Base-by-base conservation (phyloP, 2,329 filamentous ascomycete genomes). In the Aspergillus pseudoglaucus region DNA sequence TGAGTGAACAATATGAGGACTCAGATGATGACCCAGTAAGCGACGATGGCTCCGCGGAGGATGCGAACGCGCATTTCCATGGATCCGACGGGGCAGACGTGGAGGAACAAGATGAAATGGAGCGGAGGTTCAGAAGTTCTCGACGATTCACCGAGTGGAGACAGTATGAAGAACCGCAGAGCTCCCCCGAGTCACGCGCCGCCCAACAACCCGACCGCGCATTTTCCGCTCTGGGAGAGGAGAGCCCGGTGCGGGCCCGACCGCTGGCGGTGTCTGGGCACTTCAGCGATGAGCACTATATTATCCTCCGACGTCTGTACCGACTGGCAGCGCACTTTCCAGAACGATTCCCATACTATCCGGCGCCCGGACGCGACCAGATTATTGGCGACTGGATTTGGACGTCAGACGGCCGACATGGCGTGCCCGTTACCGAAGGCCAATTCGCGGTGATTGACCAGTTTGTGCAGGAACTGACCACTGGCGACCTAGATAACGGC, bases 321-420 rank as follows among this genome's bases (percentile, higher is more conserved):
- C 65, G 59, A 45, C 48, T 65, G 50, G 67, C 69, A 33, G 68
- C 70, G 57, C 58, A 51, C 40, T 59, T 55, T 18, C 69, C 69
- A 3, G 64, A 69, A 37, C 59, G 55, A 3, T 70, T 72, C 47
- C 60, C 63, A 23, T 72, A 71, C 48, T 55, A 63, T 33, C 54
- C 68, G 23, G 57, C 61, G 8, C 54, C 62, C 15, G 59, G 63
- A 14, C 68, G 68, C 35, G 56, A 64, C 38, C 59, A 64, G 22
- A 70, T 72, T 46, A 61, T 72, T 42, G 69, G 69, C 23, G 67
- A 69, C 54, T 69, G 64, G 62, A 67, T 71, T 42, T 71, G 65
- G 65, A 70, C 68, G 3, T 69, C 67, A 15, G 67, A 72, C 54
- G 66, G 68, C 14, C 57, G 56, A 42, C 64, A 71, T 51, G 66